phyloP scores from a whole-genome alignment of 139 green algal species.

The Coelastrella sp. region DNA sequence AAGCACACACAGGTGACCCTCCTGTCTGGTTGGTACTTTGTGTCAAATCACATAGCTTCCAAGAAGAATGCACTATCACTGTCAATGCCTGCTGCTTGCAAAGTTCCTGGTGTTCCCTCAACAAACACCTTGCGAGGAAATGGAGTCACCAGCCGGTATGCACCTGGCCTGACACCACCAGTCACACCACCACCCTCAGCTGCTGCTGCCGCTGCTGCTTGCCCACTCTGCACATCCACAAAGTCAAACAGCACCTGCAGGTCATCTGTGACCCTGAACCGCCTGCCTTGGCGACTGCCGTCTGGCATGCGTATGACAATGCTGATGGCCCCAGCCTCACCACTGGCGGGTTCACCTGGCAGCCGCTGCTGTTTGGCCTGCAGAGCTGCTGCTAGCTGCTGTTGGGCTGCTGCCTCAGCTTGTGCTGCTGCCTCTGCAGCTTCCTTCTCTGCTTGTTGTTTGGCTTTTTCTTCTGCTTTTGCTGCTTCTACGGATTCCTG shows the following conservation, averaged over 20 bases:
- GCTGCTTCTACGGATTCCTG: constrained; percentile 42
- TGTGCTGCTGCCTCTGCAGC: constrained; percentile 31
- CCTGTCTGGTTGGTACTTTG: no score
- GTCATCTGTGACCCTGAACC: constrained; percentile 64
- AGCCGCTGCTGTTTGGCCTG: constrained; percentile 52
- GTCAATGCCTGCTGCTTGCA: constrained; percentile 66
- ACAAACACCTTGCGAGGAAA: constrained; percentile 68
- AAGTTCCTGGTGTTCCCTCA: constrained; percentile 33
- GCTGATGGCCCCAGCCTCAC: constrained; percentile 51
- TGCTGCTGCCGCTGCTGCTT: background rate
- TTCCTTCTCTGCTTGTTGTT: background rate
- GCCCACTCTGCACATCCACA: constrained; percentile 72
- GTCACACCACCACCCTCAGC: background rate
- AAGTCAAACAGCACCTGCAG: constrained; percentile 81
- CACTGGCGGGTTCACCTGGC: constrained; percentile 64
- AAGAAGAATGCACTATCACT: constrained; percentile 73
- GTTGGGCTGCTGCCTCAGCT: constrained; percentile 41
- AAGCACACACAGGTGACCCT: no score
- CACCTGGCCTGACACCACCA: constrained; percentile 59
- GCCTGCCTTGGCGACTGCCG: constrained; percentile 67
- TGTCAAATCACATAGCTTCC: constrained; percentile 46
- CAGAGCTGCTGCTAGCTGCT: constrained; percentile 32
- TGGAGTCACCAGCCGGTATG: constrained; percentile 78
- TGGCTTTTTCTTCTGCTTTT: background rate
- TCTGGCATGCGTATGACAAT: constrained; percentile 75